A percentile compares a stretch with the other conserved stretches of the same genome.
phyloP scores from a whole-genome alignment of 176 grass and related monocot species.

The Zizania latifolia region DNA sequence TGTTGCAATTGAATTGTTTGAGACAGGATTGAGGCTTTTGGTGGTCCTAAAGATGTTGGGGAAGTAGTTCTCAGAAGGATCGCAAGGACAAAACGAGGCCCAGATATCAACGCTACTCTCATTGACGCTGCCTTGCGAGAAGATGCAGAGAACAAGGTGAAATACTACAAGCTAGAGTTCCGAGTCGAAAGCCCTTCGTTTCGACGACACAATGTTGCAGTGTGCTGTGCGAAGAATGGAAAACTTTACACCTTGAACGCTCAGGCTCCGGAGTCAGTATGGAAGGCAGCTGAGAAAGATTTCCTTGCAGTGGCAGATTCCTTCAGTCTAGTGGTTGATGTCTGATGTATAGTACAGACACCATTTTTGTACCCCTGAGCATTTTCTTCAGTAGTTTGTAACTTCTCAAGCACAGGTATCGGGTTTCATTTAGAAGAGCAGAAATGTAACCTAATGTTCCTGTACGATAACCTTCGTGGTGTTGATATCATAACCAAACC shows the following conservation, averaged over 20 bases:
- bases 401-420: background rate
- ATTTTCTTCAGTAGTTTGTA: background rate
- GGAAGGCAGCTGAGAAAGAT: conserved; percentile 46
- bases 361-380: conserved; percentile 27
- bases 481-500: no score
- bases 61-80: conserved; percentile 80
- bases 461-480: background rate
- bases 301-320: conserved; percentile 81
- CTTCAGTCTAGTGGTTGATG: conserved; percentile 45
- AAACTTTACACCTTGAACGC: conserved; percentile 84
- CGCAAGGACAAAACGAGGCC: conserved; percentile 52
- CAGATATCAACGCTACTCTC: conserved; percentile 62
- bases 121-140: conserved; percentile 57
- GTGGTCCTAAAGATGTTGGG: conserved; percentile 73
- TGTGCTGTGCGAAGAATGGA: conserved; percentile 65
- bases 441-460: no score
- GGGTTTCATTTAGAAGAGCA: background rate
- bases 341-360: conserved; percentile 8
- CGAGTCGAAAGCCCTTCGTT: conserved; percentile 60
- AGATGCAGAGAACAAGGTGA: conserved; percentile 44
- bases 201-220: conserved; percentile 66
- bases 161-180: conserved; percentile 91
- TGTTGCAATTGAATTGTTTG: background rate
- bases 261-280: conserved; percentile 65
- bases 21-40: conserved; percentile 75